Percentiles rank a stretch among this genome's conserved stretches.
phyloP scores from a whole-genome alignment of 2,329 filamentous ascomycete genomes.

The Claviceps purpurea region DNA sequence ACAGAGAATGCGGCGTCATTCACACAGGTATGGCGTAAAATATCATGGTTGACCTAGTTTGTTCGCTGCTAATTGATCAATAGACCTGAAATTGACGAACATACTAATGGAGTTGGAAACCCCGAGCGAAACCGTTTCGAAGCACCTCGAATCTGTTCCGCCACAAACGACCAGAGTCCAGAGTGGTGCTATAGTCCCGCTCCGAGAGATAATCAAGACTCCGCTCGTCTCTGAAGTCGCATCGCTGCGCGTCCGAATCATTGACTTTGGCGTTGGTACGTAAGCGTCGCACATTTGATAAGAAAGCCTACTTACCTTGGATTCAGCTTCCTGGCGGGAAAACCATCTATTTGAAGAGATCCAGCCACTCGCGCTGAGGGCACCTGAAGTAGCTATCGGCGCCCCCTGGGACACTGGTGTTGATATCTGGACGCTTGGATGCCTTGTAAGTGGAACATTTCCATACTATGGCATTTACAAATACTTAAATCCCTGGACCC shows the following conservation, averaged over 20 bases:
- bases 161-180: background rate
- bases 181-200: background rate
- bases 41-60: background rate
- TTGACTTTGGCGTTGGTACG: conserved; percentile 2
- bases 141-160: background rate
- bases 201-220: background rate
- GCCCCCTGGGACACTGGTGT: conserved; percentile 4
- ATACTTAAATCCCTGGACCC: too few relatives aligned
- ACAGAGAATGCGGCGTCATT: too few relatives aligned
- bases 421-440: conserved; percentile 13
- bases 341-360: conserved; percentile 11
- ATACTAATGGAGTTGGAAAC: conserved; percentile 1
- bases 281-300: background rate
- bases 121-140: background rate
- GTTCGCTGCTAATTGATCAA: background rate
- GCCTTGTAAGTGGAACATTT: background rate
- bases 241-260: background rate
- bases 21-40: background rate
- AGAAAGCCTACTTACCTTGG: background rate
- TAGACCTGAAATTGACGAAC: background rate
- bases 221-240: background rate
- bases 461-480: background rate
- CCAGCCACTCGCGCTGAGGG: conserved; percentile 11
- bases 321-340: conserved; percentile 1
- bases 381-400: conserved; percentile 13